Percentiles rank a stretch among this genome's conserved stretches.
Evolutionary conservation across 495 filamentous ascomycete genomes (phyloP).

Genomic region (Sabuloglossum arenarium): DNA sequence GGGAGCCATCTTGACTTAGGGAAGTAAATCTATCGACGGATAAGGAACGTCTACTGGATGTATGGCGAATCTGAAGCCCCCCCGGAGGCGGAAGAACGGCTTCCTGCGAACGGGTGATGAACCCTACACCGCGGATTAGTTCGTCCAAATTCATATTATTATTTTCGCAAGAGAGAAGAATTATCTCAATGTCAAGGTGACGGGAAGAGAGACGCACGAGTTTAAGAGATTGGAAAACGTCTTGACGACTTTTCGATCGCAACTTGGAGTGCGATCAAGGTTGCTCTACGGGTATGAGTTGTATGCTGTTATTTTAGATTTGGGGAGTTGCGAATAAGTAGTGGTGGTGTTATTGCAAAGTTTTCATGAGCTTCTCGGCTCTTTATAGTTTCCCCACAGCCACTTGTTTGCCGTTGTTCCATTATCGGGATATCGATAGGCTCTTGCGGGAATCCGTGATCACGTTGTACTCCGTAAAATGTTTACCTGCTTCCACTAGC

Average conservation of each 20-base stretch:
- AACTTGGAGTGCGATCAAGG: neutral
- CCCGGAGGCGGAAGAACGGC: conserved; percentile 77
- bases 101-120: conserved; percentile 95
- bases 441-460: too few relatives aligned
- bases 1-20: conserved; percentile 55
- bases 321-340: neutral
- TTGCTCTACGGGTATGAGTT: neutral
- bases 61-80: conserved; percentile 62
- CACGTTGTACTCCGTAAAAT: too few relatives aligned
- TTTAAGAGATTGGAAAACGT: conserved; percentile 84
- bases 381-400: neutral
- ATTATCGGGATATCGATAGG: neutral
- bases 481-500: too few relatives aligned
- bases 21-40: neutral
- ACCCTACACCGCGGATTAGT: conserved; percentile 28
- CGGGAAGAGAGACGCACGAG: conserved; percentile 37
- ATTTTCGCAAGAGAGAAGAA: too few relatives aligned
- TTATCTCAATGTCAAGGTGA: neutral
- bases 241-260: conserved; percentile 33
- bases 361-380: neutral
- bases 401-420: neutral
- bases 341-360: neutral
- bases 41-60: conserved; percentile 29
- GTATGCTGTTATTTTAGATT: neutral
- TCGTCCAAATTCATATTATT: too few relatives aligned